phyloP scores from a whole-genome alignment of 2,329 filamentous ascomycete genomes.

The Trichoderma polysporum region DNA sequence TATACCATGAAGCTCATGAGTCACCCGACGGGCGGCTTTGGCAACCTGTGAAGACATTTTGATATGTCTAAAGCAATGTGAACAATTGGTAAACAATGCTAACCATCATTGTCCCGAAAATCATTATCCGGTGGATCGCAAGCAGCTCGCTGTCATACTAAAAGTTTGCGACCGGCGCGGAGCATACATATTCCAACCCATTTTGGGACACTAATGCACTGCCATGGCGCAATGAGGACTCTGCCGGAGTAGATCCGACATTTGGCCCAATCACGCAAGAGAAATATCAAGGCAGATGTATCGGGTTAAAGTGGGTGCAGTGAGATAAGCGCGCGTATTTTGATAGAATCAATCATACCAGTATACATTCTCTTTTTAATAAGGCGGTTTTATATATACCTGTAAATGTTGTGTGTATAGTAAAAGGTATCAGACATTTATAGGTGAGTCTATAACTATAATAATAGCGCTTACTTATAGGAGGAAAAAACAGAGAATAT shows the following conservation, averaged over 20 bases:
- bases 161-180: conserved; percentile 10
- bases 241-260: not conserved
- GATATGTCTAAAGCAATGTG: not conserved
- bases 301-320: not conserved
- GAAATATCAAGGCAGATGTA: not conserved
- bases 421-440: not conserved
- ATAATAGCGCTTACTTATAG: not conserved
- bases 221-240: not conserved
- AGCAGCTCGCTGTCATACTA: not conserved
- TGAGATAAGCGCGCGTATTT: not conserved
- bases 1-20: conserved; percentile 61
- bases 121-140: not conserved
- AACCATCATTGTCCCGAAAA: not conserved
- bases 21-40: conserved; percentile 44
- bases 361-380: too few species aligned
- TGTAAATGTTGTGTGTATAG: not conserved
- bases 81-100: not conserved
- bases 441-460: not conserved
- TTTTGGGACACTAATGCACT: not conserved
- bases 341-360: not conserved
- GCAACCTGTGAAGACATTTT: conserved; percentile 44
- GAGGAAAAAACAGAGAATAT: not conserved
- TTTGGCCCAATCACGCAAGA: not conserved
- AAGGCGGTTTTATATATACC: not conserved
- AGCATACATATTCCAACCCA: not conserved